Base-by-base conservation (phyloP, 2,329 filamentous ascomycete species). In the Diatrype stigma region DNA sequence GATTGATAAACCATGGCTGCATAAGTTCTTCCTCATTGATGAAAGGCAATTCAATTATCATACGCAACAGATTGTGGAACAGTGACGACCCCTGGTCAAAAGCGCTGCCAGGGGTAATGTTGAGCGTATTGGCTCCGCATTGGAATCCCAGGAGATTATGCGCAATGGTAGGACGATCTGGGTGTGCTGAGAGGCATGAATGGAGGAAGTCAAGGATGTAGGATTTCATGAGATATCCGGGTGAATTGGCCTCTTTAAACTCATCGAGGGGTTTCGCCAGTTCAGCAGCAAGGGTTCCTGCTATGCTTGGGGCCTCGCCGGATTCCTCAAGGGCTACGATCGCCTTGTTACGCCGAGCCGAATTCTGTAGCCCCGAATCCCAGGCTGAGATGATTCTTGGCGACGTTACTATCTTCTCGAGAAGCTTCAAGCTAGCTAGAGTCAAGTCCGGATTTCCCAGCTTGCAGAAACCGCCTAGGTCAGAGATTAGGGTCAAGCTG, bases 111-210 rank as follows among this genome's bases (percentile, higher is more conserved):
- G 83, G 72, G 47, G 87, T 79, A 30, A 94, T 73, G 22, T 83
- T 83, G 2, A 97, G 74, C 10, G 80, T 79, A 55, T 84, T 85
- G 34, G 86, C 81, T 42, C 84, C 82, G 61, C 90, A 95, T 50
- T 81, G 81, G 67, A 99, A 96, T 0, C 94, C 94, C 5, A 99
- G 82, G 2, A 99, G 75, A 44, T 96, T 78, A 67, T 99, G 95
- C 0, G 93, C 94, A 58, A 99, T 86, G 2, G 87, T 95, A 4
- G 94, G 92, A 59, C 85, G 82, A 60, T 87, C 81, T 1, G 88
- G 85, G 23, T 86, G 87, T 32, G 87, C 84, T 49, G 81, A 79
- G 2, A 99, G 77, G 64, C 90, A 96, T 49, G 85, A 82, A 59
- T 89, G 87, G 35, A 99, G 73, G 61, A 99, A 93, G 56, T 93